Evolutionary conservation across 805 yeast species (phyloP).

Genomic region (Tetrapisispora fleetii): DNA sequence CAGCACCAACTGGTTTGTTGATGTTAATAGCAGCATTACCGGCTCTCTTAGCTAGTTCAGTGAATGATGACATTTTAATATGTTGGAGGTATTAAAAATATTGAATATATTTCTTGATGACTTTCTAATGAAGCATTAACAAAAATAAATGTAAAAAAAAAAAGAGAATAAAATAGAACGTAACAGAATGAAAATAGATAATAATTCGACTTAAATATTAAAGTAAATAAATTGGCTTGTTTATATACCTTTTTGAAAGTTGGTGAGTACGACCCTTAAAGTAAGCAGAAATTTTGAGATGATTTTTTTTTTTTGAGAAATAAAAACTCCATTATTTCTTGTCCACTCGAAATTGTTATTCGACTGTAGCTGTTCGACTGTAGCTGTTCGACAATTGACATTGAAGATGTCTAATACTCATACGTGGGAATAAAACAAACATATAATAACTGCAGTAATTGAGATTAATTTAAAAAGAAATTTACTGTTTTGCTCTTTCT

Average conservation of each 20-base stretch:
- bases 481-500: neutral
- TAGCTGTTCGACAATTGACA: neutral
- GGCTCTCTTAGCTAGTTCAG: slow-evolving; percentile 20
- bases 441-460: neutral
- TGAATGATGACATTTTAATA: slow-evolving; percentile 4
- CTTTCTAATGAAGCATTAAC: neutral
- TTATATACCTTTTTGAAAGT: neutral
- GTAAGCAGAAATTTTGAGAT: neutral
- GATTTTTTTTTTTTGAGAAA: neutral
- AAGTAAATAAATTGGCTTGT: neutral
- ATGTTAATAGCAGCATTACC: slow-evolving; percentile 35
- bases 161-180: neutral
- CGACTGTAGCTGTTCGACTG: neutral
- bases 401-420: neutral
- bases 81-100: neutral
- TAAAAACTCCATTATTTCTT: neutral
- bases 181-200: too few species aligned
- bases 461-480: neutral
- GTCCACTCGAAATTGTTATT: neutral
- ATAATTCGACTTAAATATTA: neutral
- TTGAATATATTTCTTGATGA: neutral
- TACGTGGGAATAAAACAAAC: neutral
- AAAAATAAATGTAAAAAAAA: neutral
- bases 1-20: slow-evolving; percentile 38
- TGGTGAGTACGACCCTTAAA: neutral